Conservation (phyloP, 257 asterid genomes). For the Petrea volubilis region DNA sequence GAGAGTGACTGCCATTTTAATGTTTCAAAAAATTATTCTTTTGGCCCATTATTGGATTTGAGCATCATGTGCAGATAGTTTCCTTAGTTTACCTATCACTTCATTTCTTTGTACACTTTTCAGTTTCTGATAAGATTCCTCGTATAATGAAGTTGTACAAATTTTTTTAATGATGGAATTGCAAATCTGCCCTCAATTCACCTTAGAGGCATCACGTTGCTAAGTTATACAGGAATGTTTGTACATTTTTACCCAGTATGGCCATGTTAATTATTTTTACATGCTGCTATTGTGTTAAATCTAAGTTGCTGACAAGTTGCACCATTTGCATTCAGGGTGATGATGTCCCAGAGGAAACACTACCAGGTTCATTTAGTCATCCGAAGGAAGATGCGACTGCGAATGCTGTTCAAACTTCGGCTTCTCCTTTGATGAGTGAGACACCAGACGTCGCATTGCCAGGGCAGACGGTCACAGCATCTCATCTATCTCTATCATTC, state of each 20-base stretch:
- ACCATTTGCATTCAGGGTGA: slow-evolving; percentile 54
- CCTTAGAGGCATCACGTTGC: neutral
- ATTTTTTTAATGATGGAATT: neutral
- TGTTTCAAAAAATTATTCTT: neutral
- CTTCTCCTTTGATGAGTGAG: slow-evolving; percentile 18
- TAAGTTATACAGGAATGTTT: neutral
- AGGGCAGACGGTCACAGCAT: slow-evolving; percentile 28
- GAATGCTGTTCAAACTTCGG: slow-evolving; percentile 21
- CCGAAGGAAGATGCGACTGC: slow-evolving; percentile 28
- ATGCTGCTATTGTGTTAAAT: neutral
- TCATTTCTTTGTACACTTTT: neutral
- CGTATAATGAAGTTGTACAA: neutral
- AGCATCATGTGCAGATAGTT: neutral
- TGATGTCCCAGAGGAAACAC: slow-evolving; percentile 72
- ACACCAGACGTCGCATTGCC: slow-evolving; percentile 6
- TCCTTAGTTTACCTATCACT: neutral
- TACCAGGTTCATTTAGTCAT: slow-evolving; percentile 62
- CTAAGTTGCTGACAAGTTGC: neutral
- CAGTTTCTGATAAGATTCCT: neutral
- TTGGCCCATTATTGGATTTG: neutral
- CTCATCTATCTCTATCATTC: slow-evolving; percentile 62
- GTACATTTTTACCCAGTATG: neutral
- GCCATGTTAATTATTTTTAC: neutral
- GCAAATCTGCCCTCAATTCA: neutral
- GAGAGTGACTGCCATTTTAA: neutral